Conservation (phyloP, 169 alveolate species). For the Plasmodium adleri region DNA sequence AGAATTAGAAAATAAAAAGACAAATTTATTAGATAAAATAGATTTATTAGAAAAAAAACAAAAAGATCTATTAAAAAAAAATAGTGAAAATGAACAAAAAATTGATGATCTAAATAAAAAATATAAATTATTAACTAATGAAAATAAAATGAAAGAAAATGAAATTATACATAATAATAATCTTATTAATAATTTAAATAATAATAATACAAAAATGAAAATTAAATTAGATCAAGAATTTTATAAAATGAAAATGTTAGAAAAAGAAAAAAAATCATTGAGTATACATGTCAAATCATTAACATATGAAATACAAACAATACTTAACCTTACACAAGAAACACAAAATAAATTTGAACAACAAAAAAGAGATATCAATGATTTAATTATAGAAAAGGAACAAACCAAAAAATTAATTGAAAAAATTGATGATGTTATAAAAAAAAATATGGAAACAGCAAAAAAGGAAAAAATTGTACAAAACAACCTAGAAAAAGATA, state of each 20-base stretch:
- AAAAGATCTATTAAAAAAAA: slow-evolving; percentile 55
- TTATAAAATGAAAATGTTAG: slow-evolving; percentile 45
- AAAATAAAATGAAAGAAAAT: slow-evolving; percentile 30
- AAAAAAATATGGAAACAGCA: slow-evolving; percentile 52
- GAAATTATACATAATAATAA: slow-evolving; percentile 30
- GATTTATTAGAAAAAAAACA: slow-evolving; percentile 69
- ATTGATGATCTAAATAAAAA: slow-evolving; percentile 49
- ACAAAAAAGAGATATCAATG: slow-evolving; percentile 67
- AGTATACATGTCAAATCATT: slow-evolving; percentile 59
- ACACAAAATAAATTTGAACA: slow-evolving; percentile 24
- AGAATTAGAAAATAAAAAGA: slow-evolving; percentile 34
- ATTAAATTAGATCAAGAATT: slow-evolving; percentile 69
- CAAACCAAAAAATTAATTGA: slow-evolving; percentile 69
- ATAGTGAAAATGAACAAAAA: slow-evolving; percentile 38
- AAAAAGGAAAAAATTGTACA: slow-evolving; percentile 52
- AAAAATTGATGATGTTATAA: slow-evolving; percentile 58
- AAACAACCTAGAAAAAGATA: slow-evolving; percentile 57
- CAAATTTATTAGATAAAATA: slow-evolving; percentile 41
- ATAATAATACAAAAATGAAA: slow-evolving; percentile 42
- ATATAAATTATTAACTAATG: slow-evolving; percentile 44
- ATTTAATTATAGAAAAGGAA: slow-evolving; percentile 63
- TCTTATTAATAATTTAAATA: slow-evolving; percentile 27
- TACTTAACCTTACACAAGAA: slow-evolving; percentile 57
- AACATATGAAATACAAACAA: slow-evolving; percentile 55
- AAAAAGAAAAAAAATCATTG: slow-evolving; percentile 63